A percentile compares a stretch with the other conserved stretches of the same genome.
phyloP scores from a whole-genome alignment of 441 rosid genomes.

The Populus trichocarpa region DNA sequence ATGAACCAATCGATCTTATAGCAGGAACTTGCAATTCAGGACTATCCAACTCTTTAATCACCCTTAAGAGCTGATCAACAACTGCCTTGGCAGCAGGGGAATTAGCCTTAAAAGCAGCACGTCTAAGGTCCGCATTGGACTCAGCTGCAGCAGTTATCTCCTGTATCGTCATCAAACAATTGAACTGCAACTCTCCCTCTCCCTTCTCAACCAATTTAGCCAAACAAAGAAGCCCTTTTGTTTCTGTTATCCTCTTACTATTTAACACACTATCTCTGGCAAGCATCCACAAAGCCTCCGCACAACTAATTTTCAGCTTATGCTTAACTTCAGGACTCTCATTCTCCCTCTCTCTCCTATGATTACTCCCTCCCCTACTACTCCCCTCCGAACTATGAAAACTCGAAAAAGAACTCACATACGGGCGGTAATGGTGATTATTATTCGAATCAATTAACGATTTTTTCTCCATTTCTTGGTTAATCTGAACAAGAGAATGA shows the following conservation, averaged over 20 bases:
- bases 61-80: constrained; percentile 54
- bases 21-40: constrained; percentile 40
- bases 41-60: constrained; percentile 32
- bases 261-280: constrained; percentile 38
- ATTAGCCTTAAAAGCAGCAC: constrained; percentile 55
- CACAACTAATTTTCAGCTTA: constrained; percentile 43
- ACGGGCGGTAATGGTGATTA: constrained; percentile 13
- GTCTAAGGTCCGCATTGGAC: constrained; percentile 48
- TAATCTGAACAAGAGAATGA: constrained; percentile 53
- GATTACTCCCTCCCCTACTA: constrained; percentile 34
- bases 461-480: constrained; percentile 37
- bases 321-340: constrained; percentile 41
- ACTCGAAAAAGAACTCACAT: constrained; percentile 19
- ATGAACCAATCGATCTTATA: constrained; percentile 51
- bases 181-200: constrained; percentile 47
- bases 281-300: constrained; percentile 54
- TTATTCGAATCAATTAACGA: constrained; percentile 11
- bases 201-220: constrained; percentile 52
- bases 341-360: constrained; percentile 47
- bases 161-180: constrained; percentile 54
- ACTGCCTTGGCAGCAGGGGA: constrained; percentile 66
- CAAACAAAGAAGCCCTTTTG: constrained; percentile 60
- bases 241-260: constrained; percentile 52
- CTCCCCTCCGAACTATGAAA: constrained; percentile 40
- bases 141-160: constrained; percentile 58